Percentiles rank a stretch among this genome's conserved stretches.
Conservation (phyloP, 345 rosid species). For the Camelina sativa region DNA sequence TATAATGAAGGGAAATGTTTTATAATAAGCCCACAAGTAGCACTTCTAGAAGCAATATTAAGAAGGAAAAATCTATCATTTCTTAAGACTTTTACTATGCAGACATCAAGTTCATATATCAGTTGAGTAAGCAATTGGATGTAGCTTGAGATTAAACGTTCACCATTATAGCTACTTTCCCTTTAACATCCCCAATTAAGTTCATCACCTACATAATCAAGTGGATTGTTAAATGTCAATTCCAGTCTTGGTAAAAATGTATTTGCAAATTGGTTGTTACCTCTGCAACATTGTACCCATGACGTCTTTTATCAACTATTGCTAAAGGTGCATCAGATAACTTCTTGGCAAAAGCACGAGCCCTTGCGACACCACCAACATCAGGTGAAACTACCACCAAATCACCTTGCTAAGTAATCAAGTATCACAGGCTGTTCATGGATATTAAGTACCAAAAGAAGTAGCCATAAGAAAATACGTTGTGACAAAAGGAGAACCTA, state of each 20-base stretch:
- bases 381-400: conserved; percentile 98
- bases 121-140: conserved; percentile 99
- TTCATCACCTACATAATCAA: conserved; percentile 78
- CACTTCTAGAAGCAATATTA: too few relatives aligned
- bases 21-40: too few relatives aligned
- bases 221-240: conserved; percentile 14
- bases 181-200: conserved; percentile 94
- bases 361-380: conserved; percentile 98
- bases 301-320: conserved; percentile 95
- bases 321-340: conserved; percentile 97
- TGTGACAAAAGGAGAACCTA: too few relatives aligned
- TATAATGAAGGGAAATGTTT: too few relatives aligned
- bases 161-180: conserved; percentile 96
- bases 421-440: too few relatives aligned
- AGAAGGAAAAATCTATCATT: too few relatives aligned
- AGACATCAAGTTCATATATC: conserved; percentile 59
- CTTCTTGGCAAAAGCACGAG: conserved; percentile 95
- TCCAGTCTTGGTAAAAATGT: background rate
- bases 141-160: too few relatives aligned
- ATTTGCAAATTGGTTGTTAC: conserved; percentile 41
- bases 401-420: conserved; percentile 41
- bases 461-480: too few relatives aligned
- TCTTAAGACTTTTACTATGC: too few relatives aligned
- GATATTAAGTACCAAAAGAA: too few relatives aligned
- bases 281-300: conserved; percentile 98